phyloP scores from a whole-genome alignment of 805 yeast species.

The Ogataea nonfermentans region DNA sequence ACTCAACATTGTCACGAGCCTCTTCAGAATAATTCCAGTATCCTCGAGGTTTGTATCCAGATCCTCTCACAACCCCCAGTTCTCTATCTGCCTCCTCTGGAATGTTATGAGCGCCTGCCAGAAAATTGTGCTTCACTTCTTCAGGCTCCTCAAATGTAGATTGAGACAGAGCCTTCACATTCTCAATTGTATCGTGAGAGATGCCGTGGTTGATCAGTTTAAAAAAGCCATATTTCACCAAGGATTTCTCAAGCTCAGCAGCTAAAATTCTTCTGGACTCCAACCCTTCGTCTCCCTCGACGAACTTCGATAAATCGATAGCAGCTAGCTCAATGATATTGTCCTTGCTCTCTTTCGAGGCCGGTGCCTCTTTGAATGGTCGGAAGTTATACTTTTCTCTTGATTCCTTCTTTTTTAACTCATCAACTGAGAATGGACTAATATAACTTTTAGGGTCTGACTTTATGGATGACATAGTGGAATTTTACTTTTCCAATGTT shows the following conservation, averaged over 20 bases:
- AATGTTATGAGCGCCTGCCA: slow-evolving; percentile 36
- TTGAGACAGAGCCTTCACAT: slow-evolving; percentile 41
- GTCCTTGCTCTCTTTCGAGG: slow-evolving; percentile 14
- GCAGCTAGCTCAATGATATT: slow-evolving; percentile 33
- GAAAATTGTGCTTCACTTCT: slow-evolving; percentile 37
- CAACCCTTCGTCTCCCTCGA: slow-evolving; percentile 38
- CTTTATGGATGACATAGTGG: too few species aligned
- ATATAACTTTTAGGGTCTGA: too few species aligned
- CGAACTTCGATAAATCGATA: slow-evolving; percentile 37
- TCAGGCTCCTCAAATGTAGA: slow-evolving; percentile 40
- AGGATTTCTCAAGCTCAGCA: slow-evolving; percentile 37
- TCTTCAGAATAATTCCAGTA: slow-evolving; percentile 48
- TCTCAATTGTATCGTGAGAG: slow-evolving; percentile 32
- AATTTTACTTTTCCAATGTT: too few species aligned
- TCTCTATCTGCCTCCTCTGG: slow-evolving; percentile 29
- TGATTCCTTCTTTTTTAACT: slow-evolving; percentile 9
- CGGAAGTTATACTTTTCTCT: slow-evolving; percentile 32
- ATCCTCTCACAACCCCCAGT: slow-evolving; percentile 46
- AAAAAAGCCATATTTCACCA: slow-evolving; percentile 45
- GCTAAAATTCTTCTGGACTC: slow-evolving; percentile 36
- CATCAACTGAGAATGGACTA: slow-evolving; percentile 7
- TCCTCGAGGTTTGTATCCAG: slow-evolving; percentile 47
- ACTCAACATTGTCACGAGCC: slow-evolving; percentile 43
- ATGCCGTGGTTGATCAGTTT: slow-evolving; percentile 43
- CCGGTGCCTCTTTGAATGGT: slow-evolving; percentile 30